Percentiles rank a stretch among this genome's conserved stretches.
Evolutionary conservation across 129 eudicot genomes (phyloP).

Genomic region (Chrysanthemum seticuspe): DNA sequence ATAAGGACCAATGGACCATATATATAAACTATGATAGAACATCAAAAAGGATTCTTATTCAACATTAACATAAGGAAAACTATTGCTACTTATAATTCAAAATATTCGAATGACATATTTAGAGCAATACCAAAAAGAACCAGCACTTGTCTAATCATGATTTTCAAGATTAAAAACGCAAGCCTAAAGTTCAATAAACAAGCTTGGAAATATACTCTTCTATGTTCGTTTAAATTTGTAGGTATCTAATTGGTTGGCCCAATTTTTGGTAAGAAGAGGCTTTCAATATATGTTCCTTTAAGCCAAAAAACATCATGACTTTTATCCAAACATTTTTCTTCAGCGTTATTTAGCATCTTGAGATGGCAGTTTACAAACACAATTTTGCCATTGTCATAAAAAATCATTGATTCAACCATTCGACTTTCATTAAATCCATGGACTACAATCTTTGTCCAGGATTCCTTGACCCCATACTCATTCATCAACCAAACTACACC

Average conservation of each 20-base stretch:
- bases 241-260: background rate
- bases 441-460: background rate
- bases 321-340: background rate
- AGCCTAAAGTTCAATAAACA: background rate
- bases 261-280: background rate
- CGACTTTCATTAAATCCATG: background rate
- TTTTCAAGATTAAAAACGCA: background rate
- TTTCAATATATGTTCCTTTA: background rate
- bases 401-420: background rate
- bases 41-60: too few relatives aligned
- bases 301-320: background rate
- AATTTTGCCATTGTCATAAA: background rate
- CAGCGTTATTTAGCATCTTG: background rate
- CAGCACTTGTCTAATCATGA: background rate
- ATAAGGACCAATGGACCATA: too few relatives aligned
- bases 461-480: slow-evolving; percentile 14
- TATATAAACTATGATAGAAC: too few relatives aligned
- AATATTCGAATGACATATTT: background rate
- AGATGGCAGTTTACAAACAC: background rate
- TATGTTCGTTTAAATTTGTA: background rate
- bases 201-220: too few relatives aligned
- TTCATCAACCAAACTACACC: slow-evolving; percentile 32
- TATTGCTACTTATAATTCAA: background rate
- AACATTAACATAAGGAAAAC: too few relatives aligned
- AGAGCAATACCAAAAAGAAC: background rate